A percentile compares a stretch with the other conserved stretches of the same genome.
Conservation (phyloP, 371 early-diverging fungal genomes). For the Amoeboradix gromovi region DNA sequence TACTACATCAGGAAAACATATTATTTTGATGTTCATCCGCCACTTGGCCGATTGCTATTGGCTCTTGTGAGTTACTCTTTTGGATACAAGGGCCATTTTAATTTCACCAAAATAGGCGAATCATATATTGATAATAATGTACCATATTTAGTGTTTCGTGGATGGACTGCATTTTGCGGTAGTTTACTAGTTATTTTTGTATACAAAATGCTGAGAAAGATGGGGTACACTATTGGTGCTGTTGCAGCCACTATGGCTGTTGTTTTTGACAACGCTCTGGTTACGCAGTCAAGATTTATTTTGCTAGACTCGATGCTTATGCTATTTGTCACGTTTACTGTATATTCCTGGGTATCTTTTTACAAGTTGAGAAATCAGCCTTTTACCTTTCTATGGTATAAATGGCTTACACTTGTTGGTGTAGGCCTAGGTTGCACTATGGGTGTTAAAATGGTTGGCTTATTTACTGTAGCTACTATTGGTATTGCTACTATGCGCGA, state of each 20-base stretch:
- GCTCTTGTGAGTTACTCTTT: conserved; percentile 49
- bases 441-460: conserved; percentile 79
- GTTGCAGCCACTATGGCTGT: conserved; percentile 40
- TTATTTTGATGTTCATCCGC: conserved; percentile 99
- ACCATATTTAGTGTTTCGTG: conserved; percentile 55
- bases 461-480: conserved; percentile 48
- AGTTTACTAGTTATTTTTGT: conserved; percentile 40
- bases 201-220: conserved; percentile 51
- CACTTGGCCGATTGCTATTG: conserved; percentile 84
- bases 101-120: conserved; percentile 75
- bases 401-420: conserved; percentile 39
- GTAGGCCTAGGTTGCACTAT: conserved; percentile 30
- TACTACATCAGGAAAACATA: conserved; percentile 66
- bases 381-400: conserved; percentile 37
- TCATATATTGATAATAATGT: conserved; percentile 55
- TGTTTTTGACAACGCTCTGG: conserved; percentile 61
- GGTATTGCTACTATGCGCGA: conserved; percentile 61
- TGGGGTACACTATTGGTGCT: conserved; percentile 51
- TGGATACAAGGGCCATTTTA: conserved; percentile 74
- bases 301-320: conserved; percentile 72
- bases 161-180: conserved; percentile 48
- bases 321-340: conserved; percentile 44
- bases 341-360: conserved; percentile 58
- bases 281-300: conserved; percentile 67
- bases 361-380: conserved; percentile 37